These are phyloP conservation scores for Chalaropsis thielavioides DNA, from an alignment of 2,329 filamentous ascomycete genomes.

Conservation along the genomic window DNA sequence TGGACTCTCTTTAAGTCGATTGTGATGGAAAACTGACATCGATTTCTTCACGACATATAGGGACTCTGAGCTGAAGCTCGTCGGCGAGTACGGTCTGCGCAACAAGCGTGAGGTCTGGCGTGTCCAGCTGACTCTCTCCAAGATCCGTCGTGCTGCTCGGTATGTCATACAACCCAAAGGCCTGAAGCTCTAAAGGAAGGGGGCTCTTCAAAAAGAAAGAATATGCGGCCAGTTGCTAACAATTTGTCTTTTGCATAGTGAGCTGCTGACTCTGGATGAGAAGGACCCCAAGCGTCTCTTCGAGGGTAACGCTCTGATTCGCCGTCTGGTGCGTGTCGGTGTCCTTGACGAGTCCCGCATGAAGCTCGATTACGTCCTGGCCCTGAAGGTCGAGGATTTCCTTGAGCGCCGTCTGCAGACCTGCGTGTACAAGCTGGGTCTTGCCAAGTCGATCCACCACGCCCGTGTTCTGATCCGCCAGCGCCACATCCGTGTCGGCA, in stretches of 20 bases:
- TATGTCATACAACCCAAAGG: conserved; percentile 31
- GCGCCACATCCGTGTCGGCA: conserved; percentile 98
- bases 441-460: conserved; percentile 99
- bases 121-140: conserved; percentile 97
- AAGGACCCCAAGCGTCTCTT: conserved; percentile 99
- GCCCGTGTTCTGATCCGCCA: conserved; percentile 99
- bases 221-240: conserved; percentile 14
- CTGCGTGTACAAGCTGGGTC: conserved; percentile 99
- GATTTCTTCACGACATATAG: conserved; percentile 38
- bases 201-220: neutral
- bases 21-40: conserved; percentile 57
- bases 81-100: conserved; percentile 98
- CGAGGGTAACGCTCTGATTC: conserved; percentile 99
- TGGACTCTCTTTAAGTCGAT: conserved; percentile 94
- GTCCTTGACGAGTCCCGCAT: conserved; percentile 99
- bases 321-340: conserved; percentile 98
- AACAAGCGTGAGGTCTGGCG: conserved; percentile 99
- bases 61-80: conserved; percentile 98
- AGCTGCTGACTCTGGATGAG: conserved; percentile 98
- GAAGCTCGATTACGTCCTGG: conserved; percentile 99
- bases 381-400: conserved; percentile 99
- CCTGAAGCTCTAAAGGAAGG: neutral
- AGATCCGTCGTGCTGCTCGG: conserved; percentile 99
- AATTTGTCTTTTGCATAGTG: conserved; percentile 41
- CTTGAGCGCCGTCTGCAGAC: conserved; percentile 99